Base-by-base conservation (phyloP, 2,329 filamentous ascomycete genomes). In the Delphinella strobiligena region DNA sequence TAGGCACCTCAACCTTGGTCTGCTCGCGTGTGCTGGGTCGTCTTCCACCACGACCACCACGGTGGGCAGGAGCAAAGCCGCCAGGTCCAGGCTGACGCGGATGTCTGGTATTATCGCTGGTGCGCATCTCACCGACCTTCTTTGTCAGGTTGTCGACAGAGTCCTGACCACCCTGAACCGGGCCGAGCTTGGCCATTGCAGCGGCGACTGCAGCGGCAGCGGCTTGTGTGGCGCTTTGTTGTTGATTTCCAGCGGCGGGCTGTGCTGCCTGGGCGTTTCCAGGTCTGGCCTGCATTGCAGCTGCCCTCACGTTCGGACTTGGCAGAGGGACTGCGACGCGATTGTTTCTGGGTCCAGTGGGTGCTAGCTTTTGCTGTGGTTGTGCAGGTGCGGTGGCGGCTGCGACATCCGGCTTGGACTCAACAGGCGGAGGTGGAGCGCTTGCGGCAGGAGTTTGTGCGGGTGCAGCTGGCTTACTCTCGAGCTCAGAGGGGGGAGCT, bases 191-290 rank as follows among this genome's bases (percentile, higher is more conserved):
- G 1, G 82, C 80, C 79, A 87, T 86, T 2, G 83, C 83, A 31
- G 80, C 75, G 38, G 82, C 81, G n/a, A 86, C 82, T 7, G 82
- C 82, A 19, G 80, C 82, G 50, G 78, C 80, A 1, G 82, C 82
- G 30, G 80, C 76, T 54, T 80, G 75, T 0, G 82, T 87, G 1
- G 82, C 80, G 60, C 82, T 79, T 46, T 74, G 70, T 8, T 38
- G 58, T 63, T 34, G 63, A 56, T 7, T 64, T n/a, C n/a, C n/a
- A n/a, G 14, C 14, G 14, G 33, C 33, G 11, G 14, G 11, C n/a
- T 17, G 9, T 17, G 29, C 27, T 14, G 27, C 12, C 9, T 63
- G 62, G 53, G 56, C 58, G 2, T 55, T 47, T 11, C 55, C 51
- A 7, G 60, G 53, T 27, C 58, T 61, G 7, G 55, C 51, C 37